phyloP scores from a whole-genome alignment of 1,139 yeast genomes.

The Schwanniomyces etchellsii region DNA sequence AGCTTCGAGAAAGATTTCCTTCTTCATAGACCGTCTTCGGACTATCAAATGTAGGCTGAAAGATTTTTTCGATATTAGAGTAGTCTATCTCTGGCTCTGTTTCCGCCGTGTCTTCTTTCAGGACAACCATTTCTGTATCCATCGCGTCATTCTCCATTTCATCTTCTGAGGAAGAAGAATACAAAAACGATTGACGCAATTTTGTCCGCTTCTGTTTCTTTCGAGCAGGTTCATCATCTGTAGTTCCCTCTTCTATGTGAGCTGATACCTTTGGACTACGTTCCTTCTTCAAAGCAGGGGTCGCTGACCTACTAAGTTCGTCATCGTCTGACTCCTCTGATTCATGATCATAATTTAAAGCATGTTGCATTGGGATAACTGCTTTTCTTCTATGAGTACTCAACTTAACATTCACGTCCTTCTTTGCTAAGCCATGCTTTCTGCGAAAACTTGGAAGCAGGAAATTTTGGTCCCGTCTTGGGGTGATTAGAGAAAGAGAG shows the following conservation, averaged over 20 bases:
- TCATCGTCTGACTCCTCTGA: slow-evolving; percentile 44
- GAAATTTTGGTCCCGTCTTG: slow-evolving; percentile 16
- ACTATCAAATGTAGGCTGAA: slow-evolving; percentile 36
- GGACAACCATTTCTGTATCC: slow-evolving; percentile 6
- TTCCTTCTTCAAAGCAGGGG: slow-evolving; percentile 31
- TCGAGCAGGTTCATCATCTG: slow-evolving; percentile 11
- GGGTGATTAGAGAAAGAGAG: slow-evolving; percentile 25
- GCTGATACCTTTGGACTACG: slow-evolving; percentile 20
- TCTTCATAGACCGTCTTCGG: slow-evolving; percentile 47
- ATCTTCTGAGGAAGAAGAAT: slow-evolving; percentile 29
- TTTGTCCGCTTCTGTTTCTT: slow-evolving; percentile 18
- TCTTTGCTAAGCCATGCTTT: slow-evolving; percentile 18
- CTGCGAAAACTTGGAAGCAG: slow-evolving; percentile 47
- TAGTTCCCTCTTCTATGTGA: slow-evolving; percentile 29
- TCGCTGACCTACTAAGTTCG: slow-evolving; percentile 36
- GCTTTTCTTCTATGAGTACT: slow-evolving; percentile 17
- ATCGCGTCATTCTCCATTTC: slow-evolving; percentile 14
- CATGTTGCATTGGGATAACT: slow-evolving; percentile 66
- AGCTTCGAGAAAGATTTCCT: slow-evolving; percentile 25
- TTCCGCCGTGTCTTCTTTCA: slow-evolving; percentile 5
- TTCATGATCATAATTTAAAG: slow-evolving; percentile 50
- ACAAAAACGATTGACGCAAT: slow-evolving; percentile 19
- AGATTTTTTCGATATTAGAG: slow-evolving; percentile 29
- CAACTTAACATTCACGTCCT: slow-evolving; percentile 5
- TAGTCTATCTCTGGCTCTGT: slow-evolving; percentile 16